phyloP scores from a whole-genome alignment of 805 yeast genomes.

The Saccharomyces jurei region DNA sequence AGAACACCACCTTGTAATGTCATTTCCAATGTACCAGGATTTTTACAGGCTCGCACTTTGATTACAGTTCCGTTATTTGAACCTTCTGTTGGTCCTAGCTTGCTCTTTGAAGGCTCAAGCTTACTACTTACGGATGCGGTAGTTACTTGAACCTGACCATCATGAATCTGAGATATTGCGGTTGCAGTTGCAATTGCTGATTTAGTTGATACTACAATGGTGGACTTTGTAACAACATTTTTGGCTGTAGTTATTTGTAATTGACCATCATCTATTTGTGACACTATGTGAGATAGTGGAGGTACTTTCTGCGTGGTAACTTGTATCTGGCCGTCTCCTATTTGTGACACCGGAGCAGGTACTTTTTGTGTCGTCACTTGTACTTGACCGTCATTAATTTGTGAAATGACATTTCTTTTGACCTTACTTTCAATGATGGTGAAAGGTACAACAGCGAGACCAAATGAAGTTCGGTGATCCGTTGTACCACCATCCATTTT shows the following conservation, averaged over 20 bases:
- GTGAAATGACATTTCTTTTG: slow-evolving; percentile 35
- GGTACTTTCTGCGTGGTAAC: slow-evolving; percentile 28
- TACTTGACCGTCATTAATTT: slow-evolving; percentile 35
- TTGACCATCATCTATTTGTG: slow-evolving; percentile 51
- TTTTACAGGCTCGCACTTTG: slow-evolving; percentile 32
- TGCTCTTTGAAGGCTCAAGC: slow-evolving; percentile 28
- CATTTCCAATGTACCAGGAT: slow-evolving; percentile 41
- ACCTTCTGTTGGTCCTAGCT: slow-evolving; percentile 12
- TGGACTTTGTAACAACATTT: slow-evolving; percentile 23
- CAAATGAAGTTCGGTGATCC: slow-evolving; percentile 31
- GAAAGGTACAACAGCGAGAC: slow-evolving; percentile 34
- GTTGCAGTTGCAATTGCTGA: slow-evolving; percentile 28
- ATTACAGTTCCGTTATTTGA: slow-evolving; percentile 34
- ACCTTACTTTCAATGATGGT: slow-evolving; percentile 33
- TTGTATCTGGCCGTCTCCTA: slow-evolving; percentile 22
- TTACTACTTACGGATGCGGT: slow-evolving; percentile 24
- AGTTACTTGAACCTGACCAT: slow-evolving; percentile 34
- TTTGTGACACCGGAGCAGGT: slow-evolving; percentile 27
- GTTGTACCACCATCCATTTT: slow-evolving; percentile 31
- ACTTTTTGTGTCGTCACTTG: slow-evolving; percentile 28
- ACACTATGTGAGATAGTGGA: slow-evolving; percentile 27
- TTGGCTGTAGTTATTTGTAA: slow-evolving; percentile 35
- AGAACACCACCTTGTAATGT: slow-evolving; percentile 39
- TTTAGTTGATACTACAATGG: slow-evolving; percentile 41
- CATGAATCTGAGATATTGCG: slow-evolving; percentile 36